Base-by-base conservation (phyloP, 2,329 filamentous ascomycete genomes). In the Mycosphaerella arachidis region DNA sequence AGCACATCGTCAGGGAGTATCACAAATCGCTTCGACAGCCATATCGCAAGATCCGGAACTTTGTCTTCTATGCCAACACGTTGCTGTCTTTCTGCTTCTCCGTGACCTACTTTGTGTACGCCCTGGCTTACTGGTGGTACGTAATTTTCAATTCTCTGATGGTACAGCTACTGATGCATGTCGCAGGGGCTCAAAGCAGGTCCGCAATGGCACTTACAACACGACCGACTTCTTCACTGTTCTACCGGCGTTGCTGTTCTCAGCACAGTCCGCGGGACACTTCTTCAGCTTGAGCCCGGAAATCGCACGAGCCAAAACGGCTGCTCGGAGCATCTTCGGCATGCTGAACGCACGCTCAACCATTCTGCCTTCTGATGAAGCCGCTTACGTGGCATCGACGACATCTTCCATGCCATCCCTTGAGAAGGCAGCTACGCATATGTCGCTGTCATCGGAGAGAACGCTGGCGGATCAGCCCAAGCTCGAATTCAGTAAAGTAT, bases 81-180 rank as follows among this genome's bases (percentile, higher is more conserved):
- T 57, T 79, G 13, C 72, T 80, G 20, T 76, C 77, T 0, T 75
- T 79, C 53, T 78, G 77, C 4, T 70, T 79, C 27, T 75, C 77
- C 0, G 72, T 79, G 18, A 78, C 77, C 0, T 79, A 79, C 62
- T 79, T 79, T 62, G 75, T 79, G 1, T 79, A 80, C 60, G 78
- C 78, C 33, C 64, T 80, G 33, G 78, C 78, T 29, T 80, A 80
- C 65, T 80, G 77, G 77, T 80, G 78, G 77, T 69, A 65, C 48
- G 64, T 66, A 18, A 5, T 1, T n/a, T 10, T 4, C 27, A 20
- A n/a, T 20, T 13, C 4, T 30, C 16, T 6, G 10, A 35, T 18
- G 13, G 33, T n/a, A 12, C 27, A 53, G 40, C 59, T 59, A 57
- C 57, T 16, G 13, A 48, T 29, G 27, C 29, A 35, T n/a, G 20